These are phyloP conservation scores for Leccinum fuscescens DNA, from an alignment of 1,284 basidiomycete genomes.

Conservation along the genomic window DNA sequence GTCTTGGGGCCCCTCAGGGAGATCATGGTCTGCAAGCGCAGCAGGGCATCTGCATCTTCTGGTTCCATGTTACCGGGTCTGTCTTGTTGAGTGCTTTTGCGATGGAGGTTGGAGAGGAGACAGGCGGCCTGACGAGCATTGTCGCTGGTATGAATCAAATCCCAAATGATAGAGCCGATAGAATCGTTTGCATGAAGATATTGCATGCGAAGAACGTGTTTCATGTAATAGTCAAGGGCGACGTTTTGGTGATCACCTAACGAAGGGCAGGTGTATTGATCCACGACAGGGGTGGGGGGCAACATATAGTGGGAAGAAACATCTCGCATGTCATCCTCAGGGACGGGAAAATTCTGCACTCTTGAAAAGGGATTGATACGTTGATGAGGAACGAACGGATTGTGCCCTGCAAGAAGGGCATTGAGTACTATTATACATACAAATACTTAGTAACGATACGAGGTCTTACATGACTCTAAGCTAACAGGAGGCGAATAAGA, in stretches of 20 bases:
- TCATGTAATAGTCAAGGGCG: slow-evolving; percentile 34
- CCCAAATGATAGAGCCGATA: slow-evolving; percentile 50
- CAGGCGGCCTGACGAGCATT: slow-evolving; percentile 55
- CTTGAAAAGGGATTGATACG: slow-evolving; percentile 30
- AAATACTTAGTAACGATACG: slow-evolving; percentile 64
- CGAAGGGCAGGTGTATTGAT: slow-evolving; percentile 16
- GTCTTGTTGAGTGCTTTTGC: slow-evolving; percentile 23
- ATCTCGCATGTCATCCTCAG: slow-evolving; percentile 14
- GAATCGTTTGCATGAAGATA: slow-evolving; percentile 61
- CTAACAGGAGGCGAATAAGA: slow-evolving; percentile 39
- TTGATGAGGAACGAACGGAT: slow-evolving; percentile 19
- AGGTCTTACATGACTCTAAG: slow-evolving; percentile 63
- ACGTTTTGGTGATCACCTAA: slow-evolving; percentile 20
- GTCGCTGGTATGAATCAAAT: slow-evolving; percentile 36
- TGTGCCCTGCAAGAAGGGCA: slow-evolving; percentile 53
- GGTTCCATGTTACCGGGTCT: slow-evolving; percentile 25
- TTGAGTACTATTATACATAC: slow-evolving; percentile 67
- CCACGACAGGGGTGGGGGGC: slow-evolving; percentile 1
- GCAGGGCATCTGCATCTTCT: slow-evolving; percentile 26
- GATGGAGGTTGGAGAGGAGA: slow-evolving; percentile 40
- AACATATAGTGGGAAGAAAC: slow-evolving; percentile 27
- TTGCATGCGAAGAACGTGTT: slow-evolving; percentile 59
- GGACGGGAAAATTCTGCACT: slow-evolving; percentile 12
- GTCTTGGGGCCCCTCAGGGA: slow-evolving; percentile 32
- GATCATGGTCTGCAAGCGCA: slow-evolving; percentile 28